These are phyloP conservation scores for Pleurostoma richardsiae DNA, from an alignment of 2,329 filamentous ascomycete species.

Conservation along the genomic window DNA sequence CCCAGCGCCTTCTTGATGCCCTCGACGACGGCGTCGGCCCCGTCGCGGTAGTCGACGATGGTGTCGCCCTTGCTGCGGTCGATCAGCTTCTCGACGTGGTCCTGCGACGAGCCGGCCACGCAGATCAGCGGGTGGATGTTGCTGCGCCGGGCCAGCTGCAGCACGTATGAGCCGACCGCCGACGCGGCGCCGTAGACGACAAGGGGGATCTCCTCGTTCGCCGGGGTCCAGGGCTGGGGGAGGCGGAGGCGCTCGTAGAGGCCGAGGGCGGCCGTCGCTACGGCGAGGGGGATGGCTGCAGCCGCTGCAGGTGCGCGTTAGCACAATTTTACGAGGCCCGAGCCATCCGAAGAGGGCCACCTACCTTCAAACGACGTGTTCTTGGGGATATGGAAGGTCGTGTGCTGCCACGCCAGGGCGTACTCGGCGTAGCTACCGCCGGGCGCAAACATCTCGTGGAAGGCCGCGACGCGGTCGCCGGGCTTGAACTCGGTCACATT, in stretches of 20 bases:
- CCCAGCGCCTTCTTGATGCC: slow-evolving; percentile 37
- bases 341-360: too few species aligned
- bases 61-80: slow-evolving; percentile 49
- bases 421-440: slow-evolving; percentile 36
- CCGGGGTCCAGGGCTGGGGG: slow-evolving; percentile 27
- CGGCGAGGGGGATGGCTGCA: slow-evolving; percentile 36
- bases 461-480: slow-evolving; percentile 52
- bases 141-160: slow-evolving; percentile 48
- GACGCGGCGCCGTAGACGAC: slow-evolving; percentile 51
- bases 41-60: slow-evolving; percentile 56
- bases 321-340: too few species aligned
- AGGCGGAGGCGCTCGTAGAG: slow-evolving; percentile 29
- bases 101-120: slow-evolving; percentile 47
- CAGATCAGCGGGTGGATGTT: slow-evolving; percentile 59
- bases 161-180: slow-evolving; percentile 52
- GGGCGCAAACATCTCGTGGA: slow-evolving; percentile 33
- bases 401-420: slow-evolving; percentile 30
- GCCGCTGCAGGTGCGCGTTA: slow-evolving; percentile 15
- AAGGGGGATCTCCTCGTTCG: slow-evolving; percentile 17
- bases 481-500: slow-evolving; percentile 52
- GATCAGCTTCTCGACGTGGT: slow-evolving; percentile 47
- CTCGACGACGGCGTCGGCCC: slow-evolving; percentile 43
- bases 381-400: slow-evolving; percentile 34
- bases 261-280: slow-evolving; percentile 34
- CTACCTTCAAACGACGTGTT: slow-evolving; percentile 25